Evolutionary conservation across 768 basidiomycete genomes (phyloP), one percentile per base, ranked within the genome.

Genomic region (Agaricus sinodeliciosus): DNA sequence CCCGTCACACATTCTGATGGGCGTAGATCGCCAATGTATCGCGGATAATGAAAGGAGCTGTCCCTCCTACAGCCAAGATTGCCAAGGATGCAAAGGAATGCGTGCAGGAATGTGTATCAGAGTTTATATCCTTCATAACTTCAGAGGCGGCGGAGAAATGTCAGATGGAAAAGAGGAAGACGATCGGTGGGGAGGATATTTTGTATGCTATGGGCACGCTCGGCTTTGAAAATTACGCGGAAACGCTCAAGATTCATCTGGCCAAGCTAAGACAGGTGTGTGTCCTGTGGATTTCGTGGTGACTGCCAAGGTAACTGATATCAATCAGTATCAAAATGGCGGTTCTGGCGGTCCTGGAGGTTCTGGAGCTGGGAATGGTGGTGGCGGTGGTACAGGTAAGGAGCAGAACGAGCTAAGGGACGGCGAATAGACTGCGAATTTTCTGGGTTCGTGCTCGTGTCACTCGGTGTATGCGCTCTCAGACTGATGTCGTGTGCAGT

Each of bases 41-140:
- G 13, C 81, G 95, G 18, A 94, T 98, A 63, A 98, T 97, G 94
- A 97, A 97, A 69, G 75, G 84, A 40, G 80, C 91, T 9, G 85
- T 97, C 2, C 94, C 95, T 0, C 72, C 84, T 0, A 87, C 87
- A 16, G 91, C 95, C 40, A 98, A 98, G 72, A 95, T 97, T 62
- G 90, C 91, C 7, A 97, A 97, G 68, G 95, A 98, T 69, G 94
- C 94, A 42, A 98, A 98, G 66, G 95, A 98, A 71, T 94, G 91
- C 69, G 92, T 97, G 40, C 95, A 98, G 67, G 95, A 97, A 71
- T 96, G 94, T 69, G 92, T 96, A 51, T 93, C 90, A 40, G 95
- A 98, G 72, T 98, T 96, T 75, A 97, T 98, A 67, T 85, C 84
- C 60, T 98, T 98, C 78, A 93, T 98, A 72, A 96, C 94, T 26